Conservation (phyloP, 768 basidiomycete species). For the Serendipita sp. region DNA sequence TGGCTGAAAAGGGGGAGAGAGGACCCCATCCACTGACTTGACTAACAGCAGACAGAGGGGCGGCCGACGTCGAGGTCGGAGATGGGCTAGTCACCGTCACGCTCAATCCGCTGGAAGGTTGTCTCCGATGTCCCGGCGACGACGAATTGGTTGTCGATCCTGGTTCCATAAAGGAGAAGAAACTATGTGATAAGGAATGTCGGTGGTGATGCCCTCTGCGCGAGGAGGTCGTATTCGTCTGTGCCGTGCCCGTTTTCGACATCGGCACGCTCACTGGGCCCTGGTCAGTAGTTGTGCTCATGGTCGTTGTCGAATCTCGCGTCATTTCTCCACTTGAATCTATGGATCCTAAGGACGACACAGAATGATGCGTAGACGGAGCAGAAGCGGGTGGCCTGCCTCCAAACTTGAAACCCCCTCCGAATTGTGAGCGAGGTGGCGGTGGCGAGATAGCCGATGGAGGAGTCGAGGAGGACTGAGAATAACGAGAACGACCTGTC, state of each 20-base stretch:
- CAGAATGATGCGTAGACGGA: not conserved
- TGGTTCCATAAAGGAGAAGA: constrained; percentile 90
- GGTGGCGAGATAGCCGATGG: constrained; percentile 19
- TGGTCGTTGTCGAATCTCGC: not conserved
- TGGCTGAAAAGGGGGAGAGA: not conserved
- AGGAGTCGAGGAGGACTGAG: constrained; percentile 7
- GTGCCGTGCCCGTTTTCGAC: not conserved
- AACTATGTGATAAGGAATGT: constrained; percentile 86
- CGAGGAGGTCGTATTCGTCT: constrained; percentile 18
- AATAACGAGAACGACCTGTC: constrained; percentile 16
- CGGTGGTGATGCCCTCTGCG: constrained; percentile 79
- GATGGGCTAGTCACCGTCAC: not conserved
- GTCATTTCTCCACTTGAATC: not conserved
- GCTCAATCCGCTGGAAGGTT: not conserved
- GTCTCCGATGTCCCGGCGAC: constrained; percentile 21
- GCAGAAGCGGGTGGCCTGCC: constrained; percentile 25
- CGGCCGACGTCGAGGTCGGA: not conserved
- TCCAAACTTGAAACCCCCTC: constrained; percentile 51
- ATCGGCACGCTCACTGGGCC: not conserved
- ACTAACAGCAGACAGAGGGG: not conserved
- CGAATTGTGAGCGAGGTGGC: constrained; percentile 20
- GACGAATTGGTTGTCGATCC: constrained; percentile 21
- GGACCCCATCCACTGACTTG: constrained; percentile 1
- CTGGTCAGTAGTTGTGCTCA: not conserved
- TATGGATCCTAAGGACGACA: too few relatives aligned